Evolutionary conservation across 805 yeast genomes (phyloP), one percentile per base, ranked within the genome.

Genomic region (Schwanniomyces polymorphus): DNA sequence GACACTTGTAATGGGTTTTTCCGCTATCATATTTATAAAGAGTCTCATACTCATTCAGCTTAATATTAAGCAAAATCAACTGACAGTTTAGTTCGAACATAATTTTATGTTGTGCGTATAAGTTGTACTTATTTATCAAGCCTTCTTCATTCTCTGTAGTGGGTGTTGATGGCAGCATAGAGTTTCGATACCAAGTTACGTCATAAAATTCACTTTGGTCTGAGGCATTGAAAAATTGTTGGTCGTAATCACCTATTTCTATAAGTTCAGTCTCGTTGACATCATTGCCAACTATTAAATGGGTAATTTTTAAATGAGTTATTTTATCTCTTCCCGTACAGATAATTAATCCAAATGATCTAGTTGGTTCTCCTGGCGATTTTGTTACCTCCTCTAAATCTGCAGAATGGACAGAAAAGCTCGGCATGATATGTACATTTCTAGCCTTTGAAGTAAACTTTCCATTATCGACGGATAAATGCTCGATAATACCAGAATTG

Each of bases 221-320:
- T 7, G 29, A 17, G 11, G 41, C 38, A 25, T 55, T 55, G 45
- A 54, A 55, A 37, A 49, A 48, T 9, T 44, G 53, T 35, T 45
- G 49, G 29, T 48, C 45, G 31, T 50, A 59, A 9, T 52, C 41
- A 8, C 64, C 67, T 28, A 62, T 45, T 17, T 50, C 57, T 23
- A 39, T 48, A 11, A 45, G 23, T 16, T 41, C 41, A 31, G 52
- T 27, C 25, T 42, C 40, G n/a, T 50, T 42, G 5, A 47, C 43
- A 8, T 38, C 42, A 1, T 43, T 45, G 33, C 29, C 40, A 18
- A 49, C 45, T n/a, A 41, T 43, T 9, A 60, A 28, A 41, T 55
- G 55, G 40, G 50, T 50, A 3, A 61, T 42, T 34, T 52, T 54
- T 27, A 56, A 18, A 38, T 35, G 51, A 41, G 42, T 17, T 26